Evolutionary conservation across 2,329 filamentous ascomycete species (phyloP), one percentile per base, ranked within the genome.

Genomic region (Didymella arachidicola): DNA sequence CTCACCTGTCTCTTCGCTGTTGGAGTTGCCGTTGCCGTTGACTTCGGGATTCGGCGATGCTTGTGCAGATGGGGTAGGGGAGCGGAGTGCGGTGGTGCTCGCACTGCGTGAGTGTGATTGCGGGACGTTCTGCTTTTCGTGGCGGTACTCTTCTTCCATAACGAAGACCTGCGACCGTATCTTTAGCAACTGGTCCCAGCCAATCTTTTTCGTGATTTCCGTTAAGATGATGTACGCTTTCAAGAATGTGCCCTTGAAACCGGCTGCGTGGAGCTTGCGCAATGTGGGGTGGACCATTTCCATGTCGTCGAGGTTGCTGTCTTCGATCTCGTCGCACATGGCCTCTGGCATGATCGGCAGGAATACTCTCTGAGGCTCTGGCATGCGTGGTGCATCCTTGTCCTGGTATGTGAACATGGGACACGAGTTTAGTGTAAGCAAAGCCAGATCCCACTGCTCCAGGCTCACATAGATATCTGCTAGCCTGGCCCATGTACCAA

Each of bases 331-430:
- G 68, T 99, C 95, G 53, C 97, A 86, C 57, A 93, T 87, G 18
- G 92, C 96, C 77, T 98, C 95, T 0, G 90, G 85, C 51, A 98
- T 84, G 16, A 94, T 91, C 0, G 95, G 95, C 14, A 99, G 85
- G 67, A 91, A 87, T 41, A 98, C 90, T 55, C 93, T 91, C 69
- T 90, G 89, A 0, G 95, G 93, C 72, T 97, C 93, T 1, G 95
- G 95, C 90, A 98, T 94, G 59, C 95, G 81, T 3, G 95, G 95
- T 6, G 93, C 90, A 75, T 99, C 95, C 78, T 97, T 98, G 79
- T 99, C 95, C 78, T 98, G 95, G 77, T 99, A 98, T 7, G 95
- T 99, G 78, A 99, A 99, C 95, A 99, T 99, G 8, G 95, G 95
- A 77, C 95, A 99, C 18, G 95, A 99, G 79, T 99, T 99, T 51